phyloP scores from a whole-genome alignment of 805 yeast genomes.

The Candida glaebosa region DNA sequence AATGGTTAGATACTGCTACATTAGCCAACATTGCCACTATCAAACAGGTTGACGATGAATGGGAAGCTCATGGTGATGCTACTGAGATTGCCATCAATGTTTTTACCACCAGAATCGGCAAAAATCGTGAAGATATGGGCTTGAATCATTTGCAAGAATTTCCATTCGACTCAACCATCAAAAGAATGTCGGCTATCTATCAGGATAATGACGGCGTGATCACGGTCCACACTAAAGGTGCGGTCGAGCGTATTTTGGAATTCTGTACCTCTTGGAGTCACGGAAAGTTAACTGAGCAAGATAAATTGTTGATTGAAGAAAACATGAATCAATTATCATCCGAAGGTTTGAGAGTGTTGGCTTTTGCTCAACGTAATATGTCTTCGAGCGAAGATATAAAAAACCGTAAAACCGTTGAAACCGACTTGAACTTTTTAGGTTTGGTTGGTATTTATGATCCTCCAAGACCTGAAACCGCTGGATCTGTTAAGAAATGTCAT shows the following conservation, averaged over 20 bases:
- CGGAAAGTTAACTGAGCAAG: constrained; percentile 18
- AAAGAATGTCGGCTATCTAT: constrained; percentile 30
- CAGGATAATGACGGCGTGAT: constrained; percentile 6
- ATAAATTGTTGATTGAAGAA: constrained; percentile 17
- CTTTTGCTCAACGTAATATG: constrained; percentile 24
- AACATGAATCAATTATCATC: constrained; percentile 25
- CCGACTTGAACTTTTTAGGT: constrained; percentile 23
- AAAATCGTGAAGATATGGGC: constrained; percentile 16
- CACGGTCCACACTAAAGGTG: constrained; percentile 26
- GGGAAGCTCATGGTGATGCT: constrained; percentile 62
- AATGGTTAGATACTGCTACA: constrained; percentile 65
- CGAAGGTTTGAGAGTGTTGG: constrained; percentile 31
- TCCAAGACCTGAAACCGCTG: constrained; percentile 29
- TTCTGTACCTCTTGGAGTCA: constrained; percentile 23
- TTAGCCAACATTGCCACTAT: constrained; percentile 78
- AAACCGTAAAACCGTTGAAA: constrained; percentile 20
- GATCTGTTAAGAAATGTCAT: constrained; percentile 27
- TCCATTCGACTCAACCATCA: constrained; percentile 31
- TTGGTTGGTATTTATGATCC: constrained; percentile 35
- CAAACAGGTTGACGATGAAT: constrained; percentile 43
- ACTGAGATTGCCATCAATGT: constrained; percentile 35
- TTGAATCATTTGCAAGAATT: constrained; percentile 24
- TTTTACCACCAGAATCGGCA: constrained; percentile 24
- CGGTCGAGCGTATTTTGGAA: constrained; percentile 27
- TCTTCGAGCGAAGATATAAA: constrained; percentile 10